phyloP scores from a whole-genome alignment of 1,139 yeast species.

The Oligophagozyma castellii region DNA sequence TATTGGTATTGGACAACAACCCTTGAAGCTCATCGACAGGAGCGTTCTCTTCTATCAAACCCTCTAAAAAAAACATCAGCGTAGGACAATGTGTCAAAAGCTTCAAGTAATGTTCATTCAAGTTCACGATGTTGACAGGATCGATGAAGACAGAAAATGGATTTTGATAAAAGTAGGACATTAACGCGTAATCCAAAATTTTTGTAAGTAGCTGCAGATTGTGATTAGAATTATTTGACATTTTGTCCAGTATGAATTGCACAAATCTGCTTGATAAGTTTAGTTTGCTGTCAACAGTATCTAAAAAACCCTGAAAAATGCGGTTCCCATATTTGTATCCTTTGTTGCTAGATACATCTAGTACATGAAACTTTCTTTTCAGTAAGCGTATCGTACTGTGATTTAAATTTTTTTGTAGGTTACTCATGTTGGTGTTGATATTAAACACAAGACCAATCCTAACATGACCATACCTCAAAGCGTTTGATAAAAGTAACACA shows the following conservation, averaged over 20 bases:
- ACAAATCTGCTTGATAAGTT: conserved; percentile 22
- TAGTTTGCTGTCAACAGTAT: conserved; percentile 24
- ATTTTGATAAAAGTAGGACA: conserved; percentile 60
- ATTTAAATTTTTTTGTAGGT: conserved; percentile 21
- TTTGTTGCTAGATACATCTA: conserved; percentile 23
- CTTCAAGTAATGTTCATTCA: conserved; percentile 26
- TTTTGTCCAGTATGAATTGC: conserved; percentile 19
- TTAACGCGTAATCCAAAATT: conserved; percentile 45
- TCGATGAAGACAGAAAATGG: conserved; percentile 40
- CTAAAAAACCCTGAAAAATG: conserved; percentile 22
- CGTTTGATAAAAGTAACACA: conserved; percentile 16
- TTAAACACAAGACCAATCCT: conserved; percentile 20
- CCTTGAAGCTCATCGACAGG: conserved; percentile 16
- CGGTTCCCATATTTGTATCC: conserved; percentile 23
- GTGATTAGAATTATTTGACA: conserved; percentile 22
- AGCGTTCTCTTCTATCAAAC: conserved; percentile 19
- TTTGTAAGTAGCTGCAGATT: conserved; percentile 30
- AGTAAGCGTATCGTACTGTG: conserved; percentile 21
- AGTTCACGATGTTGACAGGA: conserved; percentile 24
- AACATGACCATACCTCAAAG: conserved; percentile 17
- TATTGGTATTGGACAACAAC: conserved; percentile 16
- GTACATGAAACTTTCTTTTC: conserved; percentile 15
- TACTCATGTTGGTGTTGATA: conserved; percentile 22
- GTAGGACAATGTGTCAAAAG: conserved; percentile 36
- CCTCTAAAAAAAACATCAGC: conserved; percentile 29